Percentiles rank a stretch among this genome's conserved stretches.
Evolutionary conservation across 2,329 filamentous ascomycete genomes (phyloP).

Genomic region (Myriosclerotinia curreyana): DNA sequence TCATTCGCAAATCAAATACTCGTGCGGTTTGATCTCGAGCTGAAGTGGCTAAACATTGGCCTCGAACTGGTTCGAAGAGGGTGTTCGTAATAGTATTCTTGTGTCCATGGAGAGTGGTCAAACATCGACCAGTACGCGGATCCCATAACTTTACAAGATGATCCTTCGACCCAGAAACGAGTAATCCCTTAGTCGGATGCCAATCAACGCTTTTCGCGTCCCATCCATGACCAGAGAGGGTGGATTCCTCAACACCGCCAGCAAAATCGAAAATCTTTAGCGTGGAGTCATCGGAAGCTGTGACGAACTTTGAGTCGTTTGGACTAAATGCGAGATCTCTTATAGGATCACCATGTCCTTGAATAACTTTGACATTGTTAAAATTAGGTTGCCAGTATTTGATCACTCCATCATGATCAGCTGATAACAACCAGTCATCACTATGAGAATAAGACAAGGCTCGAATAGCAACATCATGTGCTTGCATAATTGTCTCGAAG

Average conservation of each 20-base stretch:
- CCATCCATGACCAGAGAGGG: conserved; percentile 92
- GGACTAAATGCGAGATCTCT: conserved; percentile 90
- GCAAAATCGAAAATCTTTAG: conserved; percentile 98
- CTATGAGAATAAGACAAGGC: conserved; percentile 87
- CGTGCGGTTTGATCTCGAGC: conserved; percentile 90
- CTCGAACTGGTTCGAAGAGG: conserved; percentile 80
- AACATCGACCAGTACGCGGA: conserved; percentile 81
- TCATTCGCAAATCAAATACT: conserved; percentile 94
- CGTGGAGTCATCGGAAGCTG: conserved; percentile 88
- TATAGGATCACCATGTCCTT: conserved; percentile 86
- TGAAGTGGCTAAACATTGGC: conserved; percentile 83
- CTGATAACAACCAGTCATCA: conserved; percentile 94
- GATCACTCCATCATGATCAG: conserved; percentile 89
- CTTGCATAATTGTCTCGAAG: conserved; percentile 99
- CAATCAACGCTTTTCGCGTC: conserved; percentile 96
- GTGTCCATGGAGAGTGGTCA: conserved; percentile 92
- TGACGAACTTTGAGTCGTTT: conserved; percentile 93
- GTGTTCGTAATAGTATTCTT: conserved; percentile 97
- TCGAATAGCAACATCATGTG: conserved; percentile 84
- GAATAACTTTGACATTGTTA: conserved; percentile 95
- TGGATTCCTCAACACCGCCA: conserved; percentile 75
- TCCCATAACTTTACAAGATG: conserved; percentile 98
- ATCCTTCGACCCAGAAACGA: conserved; percentile 96
- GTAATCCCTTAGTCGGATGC: conserved; percentile 90
- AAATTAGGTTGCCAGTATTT: conserved; percentile 99